Evolutionary conservation across 179 eudicot genomes (phyloP), one percentile per base, ranked within the genome.

Genomic region (Patellifolia procumbens): DNA sequence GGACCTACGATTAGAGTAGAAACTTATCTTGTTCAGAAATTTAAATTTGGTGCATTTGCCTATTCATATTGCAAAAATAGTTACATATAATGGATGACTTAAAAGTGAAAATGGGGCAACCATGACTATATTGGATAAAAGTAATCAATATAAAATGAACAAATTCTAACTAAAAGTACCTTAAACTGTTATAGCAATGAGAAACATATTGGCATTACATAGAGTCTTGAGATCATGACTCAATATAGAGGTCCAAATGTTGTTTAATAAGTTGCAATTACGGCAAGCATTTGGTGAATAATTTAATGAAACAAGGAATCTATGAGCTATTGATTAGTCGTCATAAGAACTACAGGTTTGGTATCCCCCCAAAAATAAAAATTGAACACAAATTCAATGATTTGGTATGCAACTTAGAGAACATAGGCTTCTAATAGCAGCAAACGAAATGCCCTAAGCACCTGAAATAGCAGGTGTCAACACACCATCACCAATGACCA

Each of bases 381-480:
- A 39, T 39, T 2, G 35, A 53, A 39, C 58, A 26, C 12, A 58
- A 58, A n/a, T 72, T 72, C 16, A 7, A 65, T 10, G 39, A 17
- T 37, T 5, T 59, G 2, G 51, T 16, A 42, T 5, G 68, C 48
- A 42, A 42, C 61, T 26, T 60, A 24, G 49, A 11, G 28, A 70
- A 19, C 19, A 15, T 13, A 17, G 7, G 16, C 17, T 28, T 15
- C 37, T 29, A 42, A 17, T 22, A 69, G 12, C 55, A 63, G 70
- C 32, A 42, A 43, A 74, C 13, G 74, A 6, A 58, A 1, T 55
- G 32, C 31, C 51, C 35, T 37, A 74, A 56, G 80, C 76, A 95
- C 98, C 98, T 88, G 99, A 93, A 73, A 93, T 91, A 76, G 97
- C 98, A 82, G 99, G 98, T 75, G 97, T 95, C 79, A 95, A 75